A percentile compares a stretch with the other conserved stretches of the same genome.
phyloP scores from a whole-genome alignment of 2,329 filamentous ascomycete species.

The Coleophoma cylindrospora region DNA sequence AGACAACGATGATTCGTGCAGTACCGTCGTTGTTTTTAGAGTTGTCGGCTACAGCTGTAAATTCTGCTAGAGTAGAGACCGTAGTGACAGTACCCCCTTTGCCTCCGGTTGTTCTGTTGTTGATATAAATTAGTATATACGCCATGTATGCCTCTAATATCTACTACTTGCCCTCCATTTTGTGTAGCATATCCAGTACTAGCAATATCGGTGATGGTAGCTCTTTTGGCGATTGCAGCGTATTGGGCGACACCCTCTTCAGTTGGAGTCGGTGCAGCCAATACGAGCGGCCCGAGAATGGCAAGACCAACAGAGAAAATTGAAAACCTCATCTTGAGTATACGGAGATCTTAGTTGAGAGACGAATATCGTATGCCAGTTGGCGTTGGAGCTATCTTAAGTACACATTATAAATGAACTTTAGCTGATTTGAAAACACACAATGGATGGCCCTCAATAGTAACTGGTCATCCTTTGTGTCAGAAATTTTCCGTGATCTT shows the following conservation, averaged over 20 bases:
- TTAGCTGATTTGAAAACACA: too few relatives aligned
- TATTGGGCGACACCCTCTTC: constrained; percentile 36
- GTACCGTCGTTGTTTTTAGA: constrained; percentile 21
- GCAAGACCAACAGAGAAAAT: constrained; percentile 39
- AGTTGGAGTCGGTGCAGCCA: constrained; percentile 44
- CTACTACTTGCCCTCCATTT: constrained; percentile 23
- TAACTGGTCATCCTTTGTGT: too few relatives aligned
- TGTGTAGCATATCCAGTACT: constrained; percentile 36
- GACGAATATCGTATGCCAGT: too few relatives aligned
- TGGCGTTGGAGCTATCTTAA: too few relatives aligned
- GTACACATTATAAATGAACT: too few relatives aligned
- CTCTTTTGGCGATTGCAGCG: constrained; percentile 34
- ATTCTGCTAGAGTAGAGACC: constrained; percentile 43
- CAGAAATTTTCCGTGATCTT: too few relatives aligned
- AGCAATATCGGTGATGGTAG: constrained; percentile 18
- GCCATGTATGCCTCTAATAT: neutral
- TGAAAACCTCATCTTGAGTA: constrained; percentile 43
- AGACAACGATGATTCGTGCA: constrained; percentile 39
- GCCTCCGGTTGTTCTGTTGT: constrained; percentile 42
- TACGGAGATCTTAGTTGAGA: neutral
- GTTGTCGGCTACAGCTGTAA: constrained; percentile 43
- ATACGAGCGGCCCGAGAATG: too few relatives aligned
- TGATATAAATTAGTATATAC: neutral
- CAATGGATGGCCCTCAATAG: too few relatives aligned
- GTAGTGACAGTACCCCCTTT: constrained; percentile 47